Evolutionary conservation across 345 rosid species (phyloP).

Genomic region (Arabidopsis arenosa): DNA sequence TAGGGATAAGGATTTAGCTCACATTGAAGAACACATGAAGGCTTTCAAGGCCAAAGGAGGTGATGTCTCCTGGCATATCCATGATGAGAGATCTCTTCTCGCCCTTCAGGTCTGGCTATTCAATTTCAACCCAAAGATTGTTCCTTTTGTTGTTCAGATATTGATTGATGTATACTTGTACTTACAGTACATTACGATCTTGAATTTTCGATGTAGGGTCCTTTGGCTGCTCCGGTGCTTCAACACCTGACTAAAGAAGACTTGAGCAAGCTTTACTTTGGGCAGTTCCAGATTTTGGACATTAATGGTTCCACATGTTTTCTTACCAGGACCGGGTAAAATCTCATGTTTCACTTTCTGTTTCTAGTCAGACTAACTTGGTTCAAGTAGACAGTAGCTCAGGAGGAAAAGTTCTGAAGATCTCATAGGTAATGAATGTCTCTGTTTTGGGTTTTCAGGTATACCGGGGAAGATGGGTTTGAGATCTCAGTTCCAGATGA

Average conservation of each 20-base stretch:
- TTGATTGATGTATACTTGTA: conserved; percentile 1
- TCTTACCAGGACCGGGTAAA: conserved; percentile 95
- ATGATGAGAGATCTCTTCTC: conserved; percentile 98
- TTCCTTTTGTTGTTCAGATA: conserved; percentile 16
- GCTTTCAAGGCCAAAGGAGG: conserved; percentile 92
- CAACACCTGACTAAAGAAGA: conserved; percentile 89
- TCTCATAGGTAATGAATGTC: conserved; percentile 1
- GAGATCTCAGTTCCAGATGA: conserved; percentile 96
- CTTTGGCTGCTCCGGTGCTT: conserved; percentile 91
- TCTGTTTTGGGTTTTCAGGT: conserved; percentile 53
- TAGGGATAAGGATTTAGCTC: conserved; percentile 98
- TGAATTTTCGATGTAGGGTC: conserved; percentile 62
- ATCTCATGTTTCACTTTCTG: conserved; percentile 28
- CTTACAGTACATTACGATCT: conserved; percentile 3
- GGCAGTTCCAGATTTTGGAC: conserved; percentile 81
- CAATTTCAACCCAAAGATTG: conserved; percentile 3
- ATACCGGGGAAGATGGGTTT: conserved; percentile 98
- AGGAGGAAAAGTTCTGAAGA: conserved; percentile 25
- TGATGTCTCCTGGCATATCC: conserved; percentile 93
- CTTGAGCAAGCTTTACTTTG: conserved; percentile 90
- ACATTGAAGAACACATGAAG: conserved; percentile 95
- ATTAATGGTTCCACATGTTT: conserved; percentile 83
- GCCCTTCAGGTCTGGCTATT: conserved; percentile 78
- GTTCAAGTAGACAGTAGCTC: conserved; percentile 1
- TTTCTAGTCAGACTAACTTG: background rate